Evolutionary conservation across 176 grass and related monocot species (phyloP), one percentile per base, ranked within the genome.

Genomic region (Eremochloa ophiuroides): DNA sequence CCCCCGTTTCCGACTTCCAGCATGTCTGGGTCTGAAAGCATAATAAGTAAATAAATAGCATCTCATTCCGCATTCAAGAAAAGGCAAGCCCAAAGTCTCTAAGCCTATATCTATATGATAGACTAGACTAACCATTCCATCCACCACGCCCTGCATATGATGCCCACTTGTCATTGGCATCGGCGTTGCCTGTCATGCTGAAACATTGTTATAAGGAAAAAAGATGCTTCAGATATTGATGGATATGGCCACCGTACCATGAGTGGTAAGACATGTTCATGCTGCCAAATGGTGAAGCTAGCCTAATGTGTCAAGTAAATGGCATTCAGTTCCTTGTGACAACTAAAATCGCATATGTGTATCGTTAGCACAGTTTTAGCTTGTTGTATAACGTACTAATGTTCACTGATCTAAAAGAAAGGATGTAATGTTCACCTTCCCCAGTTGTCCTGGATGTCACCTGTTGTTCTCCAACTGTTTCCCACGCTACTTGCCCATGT

Each of bases 381-480:
- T 35, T 40, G 33, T 22, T 25, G 44, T 47, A 47, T 47, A 79
- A 33, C 29, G 51, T 37, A 62, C 26, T 7, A 15, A 61, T 30
- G 61, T 63, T 3, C 14, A 43, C 22, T 43, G 38, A 43, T 70
- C 39, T 70, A 7, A 43, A 27, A 27, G 1, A 69, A 71, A 71
- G 42, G 7, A 8, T 37, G 47, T 68, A 27, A 43, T 60, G 5
- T 42, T 68, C 67, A 89, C 86, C 86, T 89, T 68, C 37, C 55
- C 92, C 89, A 91, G 38, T 35, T 78, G 75, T 94, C 89, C 38
- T 65, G 72, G 70, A 94, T 94, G 61, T 91, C 89, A 66, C 30
- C 80, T 12, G 92, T 91, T 78, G 87, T 94, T 86, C 89, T 89
- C 87, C 92, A 91, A 85, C 89, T 91, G 66, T 94, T 91, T 75